Evolutionary conservation across 345 rosid genomes (phyloP).

Genomic region (Eucalyptus cladocalyx): DNA sequence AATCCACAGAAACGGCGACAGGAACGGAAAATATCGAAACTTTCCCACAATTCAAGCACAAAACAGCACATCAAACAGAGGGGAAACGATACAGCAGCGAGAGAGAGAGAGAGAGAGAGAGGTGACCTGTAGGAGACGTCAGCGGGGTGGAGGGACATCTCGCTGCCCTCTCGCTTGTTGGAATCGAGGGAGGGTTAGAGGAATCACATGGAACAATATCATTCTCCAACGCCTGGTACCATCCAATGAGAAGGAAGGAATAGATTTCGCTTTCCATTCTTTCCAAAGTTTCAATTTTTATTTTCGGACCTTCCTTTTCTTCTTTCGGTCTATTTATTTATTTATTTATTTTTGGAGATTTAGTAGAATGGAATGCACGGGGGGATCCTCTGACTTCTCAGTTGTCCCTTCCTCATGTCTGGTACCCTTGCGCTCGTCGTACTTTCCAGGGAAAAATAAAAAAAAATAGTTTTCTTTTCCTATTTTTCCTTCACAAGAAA

Average conservation of each 20-base stretch:
- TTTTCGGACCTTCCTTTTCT: not conserved
- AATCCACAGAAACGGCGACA: not conserved
- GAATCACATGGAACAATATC: not conserved
- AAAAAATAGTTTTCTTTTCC: not conserved
- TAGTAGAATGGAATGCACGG: not conserved
- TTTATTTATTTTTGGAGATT: no score
- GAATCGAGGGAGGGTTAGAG: not conserved
- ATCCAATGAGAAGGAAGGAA: not conserved
- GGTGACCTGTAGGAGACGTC: constrained; percentile 36
- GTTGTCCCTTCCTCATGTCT: not conserved
- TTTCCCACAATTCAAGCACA: not conserved
- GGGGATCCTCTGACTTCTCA: not conserved
- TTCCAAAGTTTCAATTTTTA: not conserved
- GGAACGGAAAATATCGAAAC: not conserved
- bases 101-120: not conserved
- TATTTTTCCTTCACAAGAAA: not conserved
- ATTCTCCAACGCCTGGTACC: not conserved
- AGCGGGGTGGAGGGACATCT: constrained; percentile 16
- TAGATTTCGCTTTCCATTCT: not conserved
- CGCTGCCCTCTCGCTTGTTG: not conserved
- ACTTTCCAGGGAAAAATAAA: not conserved
- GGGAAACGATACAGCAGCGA: not conserved
- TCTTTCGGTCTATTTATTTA: not conserved
- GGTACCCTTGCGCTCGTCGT: not conserved
- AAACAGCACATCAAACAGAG: not conserved